A percentile compares a stretch with the other conserved stretches of the same genome.
These are phyloP conservation scores for Aureobasidium mangrovei DNA, from an alignment of 2,329 filamentous ascomycete genomes.

Conservation along the genomic window DNA sequence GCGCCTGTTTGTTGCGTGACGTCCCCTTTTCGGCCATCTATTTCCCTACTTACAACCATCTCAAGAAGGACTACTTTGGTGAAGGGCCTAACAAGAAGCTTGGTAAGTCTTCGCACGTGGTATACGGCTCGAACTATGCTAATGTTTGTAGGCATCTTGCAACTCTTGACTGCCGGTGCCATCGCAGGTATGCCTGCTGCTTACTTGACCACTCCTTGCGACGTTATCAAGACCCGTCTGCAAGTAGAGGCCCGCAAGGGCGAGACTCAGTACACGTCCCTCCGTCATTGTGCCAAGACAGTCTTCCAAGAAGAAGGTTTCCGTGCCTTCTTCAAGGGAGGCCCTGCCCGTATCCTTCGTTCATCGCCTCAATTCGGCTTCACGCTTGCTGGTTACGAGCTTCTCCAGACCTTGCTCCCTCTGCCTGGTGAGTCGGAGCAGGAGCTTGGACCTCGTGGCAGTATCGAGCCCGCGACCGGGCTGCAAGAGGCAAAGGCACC, in stretches of 20 bases:
- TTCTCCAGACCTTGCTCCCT: slow-evolving; percentile 73
- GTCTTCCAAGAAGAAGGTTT: slow-evolving; percentile 89
- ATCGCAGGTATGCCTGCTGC: slow-evolving; percentile 54
- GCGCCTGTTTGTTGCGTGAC: slow-evolving; percentile 87
- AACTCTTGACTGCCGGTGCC: slow-evolving; percentile 87
- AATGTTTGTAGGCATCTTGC: slow-evolving; percentile 52
- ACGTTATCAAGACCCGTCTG: slow-evolving; percentile 97
- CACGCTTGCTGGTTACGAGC: slow-evolving; percentile 89
- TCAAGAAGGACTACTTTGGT: slow-evolving; percentile 91
- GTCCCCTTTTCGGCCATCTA: slow-evolving; percentile 98
- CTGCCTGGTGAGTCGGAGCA: slow-evolving; percentile 58
- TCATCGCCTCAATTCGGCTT: slow-evolving; percentile 97
- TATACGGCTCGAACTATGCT: neutral
- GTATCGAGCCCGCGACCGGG: slow-evolving; percentile 54
- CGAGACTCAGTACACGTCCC: slow-evolving; percentile 75
- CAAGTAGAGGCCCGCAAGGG: slow-evolving; percentile 97
- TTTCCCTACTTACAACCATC: slow-evolving; percentile 91
- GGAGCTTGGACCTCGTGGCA: slow-evolving; percentile 42
- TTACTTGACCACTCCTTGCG: slow-evolving; percentile 93
- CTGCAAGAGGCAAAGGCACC: slow-evolving; percentile 56
- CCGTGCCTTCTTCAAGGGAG: slow-evolving; percentile 96
- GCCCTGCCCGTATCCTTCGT: slow-evolving; percentile 85
- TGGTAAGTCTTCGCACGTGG: slow-evolving; percentile 26
- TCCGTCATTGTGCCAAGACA: slow-evolving; percentile 76
- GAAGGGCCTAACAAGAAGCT: slow-evolving; percentile 82